phyloP scores from a whole-genome alignment of 2,329 filamentous ascomycete genomes.

The Raffaelea arxii region DNA sequence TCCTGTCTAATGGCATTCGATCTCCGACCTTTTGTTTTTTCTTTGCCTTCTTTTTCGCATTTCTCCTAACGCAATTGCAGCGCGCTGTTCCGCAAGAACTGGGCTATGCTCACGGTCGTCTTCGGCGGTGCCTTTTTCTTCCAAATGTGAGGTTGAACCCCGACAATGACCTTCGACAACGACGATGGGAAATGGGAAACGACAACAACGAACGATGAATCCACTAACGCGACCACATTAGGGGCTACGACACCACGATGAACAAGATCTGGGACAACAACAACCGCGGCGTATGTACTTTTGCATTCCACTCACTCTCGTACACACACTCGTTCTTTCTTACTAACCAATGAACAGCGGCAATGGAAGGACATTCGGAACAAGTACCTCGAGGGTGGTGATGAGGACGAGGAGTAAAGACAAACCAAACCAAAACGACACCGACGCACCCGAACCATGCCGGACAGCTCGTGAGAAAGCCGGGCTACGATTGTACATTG shows the following conservation, averaged over 20 bases:
- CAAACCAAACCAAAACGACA: neutral
- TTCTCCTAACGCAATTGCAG: constrained; percentile 35
- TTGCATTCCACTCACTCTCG: neutral
- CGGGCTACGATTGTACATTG: too few relatives aligned
- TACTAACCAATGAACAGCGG: constrained; percentile 45
- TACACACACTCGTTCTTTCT: too few relatives aligned
- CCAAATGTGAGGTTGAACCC: constrained; percentile 65
- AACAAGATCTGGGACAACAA: constrained; percentile 83
- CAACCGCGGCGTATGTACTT: constrained; percentile 76
- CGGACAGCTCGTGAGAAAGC: too few relatives aligned
- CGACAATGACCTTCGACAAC: too few relatives aligned
- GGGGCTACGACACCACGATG: constrained; percentile 72
- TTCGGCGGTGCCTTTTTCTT: constrained; percentile 84
- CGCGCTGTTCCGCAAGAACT: constrained; percentile 77
- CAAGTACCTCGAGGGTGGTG: constrained; percentile 66
- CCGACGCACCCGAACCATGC: too few relatives aligned
- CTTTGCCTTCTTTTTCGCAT: neutral
- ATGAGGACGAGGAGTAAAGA: constrained; percentile 53
- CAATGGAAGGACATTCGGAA: constrained; percentile 99
- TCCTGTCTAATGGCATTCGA: neutral
- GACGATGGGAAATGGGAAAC: neutral
- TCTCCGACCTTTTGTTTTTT: neutral
- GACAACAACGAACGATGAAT: too few relatives aligned
- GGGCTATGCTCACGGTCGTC: constrained; percentile 74
- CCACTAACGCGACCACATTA: too few relatives aligned